Conservation (phyloP, 2,329 filamentous ascomycete genomes). For the Sordariomycetes sp. region DNA sequence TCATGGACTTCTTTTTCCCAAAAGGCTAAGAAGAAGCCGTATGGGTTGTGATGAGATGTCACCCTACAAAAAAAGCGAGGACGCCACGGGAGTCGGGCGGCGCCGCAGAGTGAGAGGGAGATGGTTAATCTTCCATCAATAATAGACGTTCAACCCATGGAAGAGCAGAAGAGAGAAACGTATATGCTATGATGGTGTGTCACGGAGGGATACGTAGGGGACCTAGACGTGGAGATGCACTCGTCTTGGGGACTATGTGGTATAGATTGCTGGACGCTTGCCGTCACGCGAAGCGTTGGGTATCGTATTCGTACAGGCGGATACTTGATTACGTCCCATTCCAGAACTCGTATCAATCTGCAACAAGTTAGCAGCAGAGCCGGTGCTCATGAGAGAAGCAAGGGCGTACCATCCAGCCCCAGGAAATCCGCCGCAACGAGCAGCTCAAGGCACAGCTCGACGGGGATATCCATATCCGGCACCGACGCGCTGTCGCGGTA, state of each 20-base stretch:
- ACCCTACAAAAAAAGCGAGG: conserved; percentile 33
- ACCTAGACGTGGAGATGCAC: not conserved
- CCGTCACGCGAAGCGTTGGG: not conserved
- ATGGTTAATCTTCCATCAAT: conserved; percentile 34
- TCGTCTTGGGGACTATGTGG: not conserved
- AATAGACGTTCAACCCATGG: conserved; percentile 41
- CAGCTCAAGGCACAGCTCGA: conserved; percentile 65
- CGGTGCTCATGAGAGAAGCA: not conserved
- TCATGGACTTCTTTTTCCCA: no score
- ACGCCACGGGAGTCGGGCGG: conserved; percentile 26
- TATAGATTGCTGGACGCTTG: no score
- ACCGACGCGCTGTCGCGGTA: conserved; percentile 60
- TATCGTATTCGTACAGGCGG: not conserved
- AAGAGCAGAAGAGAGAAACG: conserved; percentile 31
- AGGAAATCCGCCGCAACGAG: conserved; percentile 68
- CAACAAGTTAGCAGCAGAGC: conserved; percentile 10
- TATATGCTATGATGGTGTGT: conserved; percentile 38
- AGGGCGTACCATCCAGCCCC: conserved; percentile 37
- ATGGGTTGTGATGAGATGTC: no score
- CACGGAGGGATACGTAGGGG: not conserved
- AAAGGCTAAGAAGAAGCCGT: no score
- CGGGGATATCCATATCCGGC: conserved; percentile 68
- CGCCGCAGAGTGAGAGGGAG: conserved; percentile 37
- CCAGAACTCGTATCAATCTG: conserved; percentile 5
- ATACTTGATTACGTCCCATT: conserved; percentile 13